Conservation (phyloP, 169 alveolate species). For the Besnoitia besnoiti region DNA sequence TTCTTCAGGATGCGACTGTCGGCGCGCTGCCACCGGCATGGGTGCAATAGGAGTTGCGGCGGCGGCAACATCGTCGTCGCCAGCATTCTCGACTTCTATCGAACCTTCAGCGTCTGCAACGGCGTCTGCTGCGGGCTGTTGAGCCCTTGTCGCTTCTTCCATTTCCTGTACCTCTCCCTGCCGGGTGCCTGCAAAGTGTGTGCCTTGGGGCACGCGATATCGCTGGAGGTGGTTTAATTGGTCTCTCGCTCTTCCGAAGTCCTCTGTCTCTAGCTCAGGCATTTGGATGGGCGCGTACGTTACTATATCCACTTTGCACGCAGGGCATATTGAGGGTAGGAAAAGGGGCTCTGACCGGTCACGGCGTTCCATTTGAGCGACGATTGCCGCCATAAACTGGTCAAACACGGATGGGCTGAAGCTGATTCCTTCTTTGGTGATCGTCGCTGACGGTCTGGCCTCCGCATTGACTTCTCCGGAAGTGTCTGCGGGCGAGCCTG, state of each 20-base stretch:
- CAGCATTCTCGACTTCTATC: not conserved
- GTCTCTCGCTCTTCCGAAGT: not conserved
- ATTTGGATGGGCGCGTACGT: not conserved
- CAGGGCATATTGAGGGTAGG: not conserved
- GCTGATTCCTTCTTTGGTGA: not conserved
- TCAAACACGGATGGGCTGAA: not conserved
- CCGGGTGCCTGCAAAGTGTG: not conserved
- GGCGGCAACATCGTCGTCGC: not conserved
- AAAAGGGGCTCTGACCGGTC: not conserved
- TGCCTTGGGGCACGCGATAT: not conserved
- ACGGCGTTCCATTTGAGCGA: not conserved
- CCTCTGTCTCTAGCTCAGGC: not conserved
- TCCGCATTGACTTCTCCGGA: no score
- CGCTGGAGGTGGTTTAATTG: not conserved
- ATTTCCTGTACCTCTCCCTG: not conserved
- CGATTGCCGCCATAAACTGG: not conserved
- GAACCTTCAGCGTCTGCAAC: not conserved
- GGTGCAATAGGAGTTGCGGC: not conserved
- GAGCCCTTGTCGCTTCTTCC: not conserved
- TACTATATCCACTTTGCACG: not conserved
- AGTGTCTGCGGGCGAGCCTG: no score
- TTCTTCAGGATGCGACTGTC: not conserved
- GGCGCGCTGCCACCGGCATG: no score
- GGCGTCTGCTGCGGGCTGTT: not conserved
- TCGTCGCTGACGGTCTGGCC: not conserved